Percentiles rank a stretch among this genome's conserved stretches.
Evolutionary conservation across 345 rosid genomes (phyloP).

Genomic region (Camelina neglecta): DNA sequence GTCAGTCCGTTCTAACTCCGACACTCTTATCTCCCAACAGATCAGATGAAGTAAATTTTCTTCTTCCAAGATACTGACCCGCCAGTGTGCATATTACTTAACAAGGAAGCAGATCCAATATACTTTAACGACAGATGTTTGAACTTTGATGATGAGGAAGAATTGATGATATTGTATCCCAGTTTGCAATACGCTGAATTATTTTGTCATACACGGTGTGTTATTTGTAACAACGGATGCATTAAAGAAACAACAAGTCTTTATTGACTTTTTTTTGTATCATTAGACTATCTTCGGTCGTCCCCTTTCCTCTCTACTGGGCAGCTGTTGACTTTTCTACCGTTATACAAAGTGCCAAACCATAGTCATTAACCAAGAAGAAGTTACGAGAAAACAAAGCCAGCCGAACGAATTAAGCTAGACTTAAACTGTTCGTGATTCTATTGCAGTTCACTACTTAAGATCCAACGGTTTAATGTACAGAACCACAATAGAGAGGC

Average conservation of each 20-base stretch:
- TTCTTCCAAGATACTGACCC: constrained; percentile 9
- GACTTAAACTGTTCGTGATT: constrained; percentile 8
- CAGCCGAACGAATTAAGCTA: not conserved
- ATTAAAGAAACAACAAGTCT: constrained; percentile 12
- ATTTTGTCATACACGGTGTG: constrained; percentile 13
- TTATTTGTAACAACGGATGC: constrained; percentile 17
- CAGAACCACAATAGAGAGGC: constrained; percentile 1
- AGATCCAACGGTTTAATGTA: constrained; percentile 12
- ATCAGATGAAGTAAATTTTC: not conserved
- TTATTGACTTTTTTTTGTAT: not conserved
- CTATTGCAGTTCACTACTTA: constrained; percentile 4
- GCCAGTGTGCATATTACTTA: constrained; percentile 34
- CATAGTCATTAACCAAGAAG: not conserved
- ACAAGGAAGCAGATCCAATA: constrained; percentile 17
- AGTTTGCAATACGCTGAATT: constrained; percentile 14
- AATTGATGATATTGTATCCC: constrained; percentile 14
- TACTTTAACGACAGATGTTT: constrained; percentile 19
- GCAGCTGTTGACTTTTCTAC: not conserved
- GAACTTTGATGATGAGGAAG: constrained; percentile 21
- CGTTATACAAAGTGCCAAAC: not conserved
- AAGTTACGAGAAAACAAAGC: not conserved
- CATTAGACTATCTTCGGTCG: not conserved
- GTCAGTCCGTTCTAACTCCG: constrained; percentile 83
- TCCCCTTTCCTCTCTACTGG: constrained; percentile 1
- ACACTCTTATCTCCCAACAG: constrained; percentile 18